phyloP scores from a whole-genome alignment of 106 monocot genomes.

The Allium fistulosum region DNA sequence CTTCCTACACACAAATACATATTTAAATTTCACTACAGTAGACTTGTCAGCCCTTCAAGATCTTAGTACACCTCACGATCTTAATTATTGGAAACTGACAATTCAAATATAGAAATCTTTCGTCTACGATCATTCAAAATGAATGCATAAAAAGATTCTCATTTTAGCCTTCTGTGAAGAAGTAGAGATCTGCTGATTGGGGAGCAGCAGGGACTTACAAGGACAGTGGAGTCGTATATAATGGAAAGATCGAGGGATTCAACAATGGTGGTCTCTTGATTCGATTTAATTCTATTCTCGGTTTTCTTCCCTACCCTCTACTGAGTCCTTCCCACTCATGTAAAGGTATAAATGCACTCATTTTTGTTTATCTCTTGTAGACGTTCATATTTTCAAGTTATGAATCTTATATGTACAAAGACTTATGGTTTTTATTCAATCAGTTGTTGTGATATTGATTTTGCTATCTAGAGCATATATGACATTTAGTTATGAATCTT shows the following conservation, averaged over 20 bases:
- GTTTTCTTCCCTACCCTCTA: constrained; percentile 86
- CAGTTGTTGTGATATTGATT: no score
- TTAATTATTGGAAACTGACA: no score
- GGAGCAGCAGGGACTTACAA: constrained; percentile 65
- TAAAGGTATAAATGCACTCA: constrained; percentile 38
- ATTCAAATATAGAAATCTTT: no score
- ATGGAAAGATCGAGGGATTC: constrained; percentile 57
- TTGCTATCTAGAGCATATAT: no score
- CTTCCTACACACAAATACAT: no score
- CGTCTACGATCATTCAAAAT: not conserved
- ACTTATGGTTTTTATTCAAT: no score
- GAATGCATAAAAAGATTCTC: constrained; percentile 10
- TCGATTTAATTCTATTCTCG: constrained; percentile 73
- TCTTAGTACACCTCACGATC: no score
- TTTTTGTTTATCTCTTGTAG: not conserved
- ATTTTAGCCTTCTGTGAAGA: constrained; percentile 52
- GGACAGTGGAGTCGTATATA: constrained; percentile 61
- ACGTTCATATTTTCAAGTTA: no score
- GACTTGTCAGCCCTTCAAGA: no score
- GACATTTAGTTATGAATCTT: no score
- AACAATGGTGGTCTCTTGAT: constrained; percentile 79
- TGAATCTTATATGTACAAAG: no score
- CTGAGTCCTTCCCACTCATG: constrained; percentile 69
- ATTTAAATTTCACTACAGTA: no score
- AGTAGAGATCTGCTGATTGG: constrained; percentile 96